A percentile compares a stretch with the other conserved stretches of the same genome.
These are phyloP conservation scores for Mycena epipterygia DNA, from an alignment of 768 basidiomycete genomes.

Conservation along the genomic window DNA sequence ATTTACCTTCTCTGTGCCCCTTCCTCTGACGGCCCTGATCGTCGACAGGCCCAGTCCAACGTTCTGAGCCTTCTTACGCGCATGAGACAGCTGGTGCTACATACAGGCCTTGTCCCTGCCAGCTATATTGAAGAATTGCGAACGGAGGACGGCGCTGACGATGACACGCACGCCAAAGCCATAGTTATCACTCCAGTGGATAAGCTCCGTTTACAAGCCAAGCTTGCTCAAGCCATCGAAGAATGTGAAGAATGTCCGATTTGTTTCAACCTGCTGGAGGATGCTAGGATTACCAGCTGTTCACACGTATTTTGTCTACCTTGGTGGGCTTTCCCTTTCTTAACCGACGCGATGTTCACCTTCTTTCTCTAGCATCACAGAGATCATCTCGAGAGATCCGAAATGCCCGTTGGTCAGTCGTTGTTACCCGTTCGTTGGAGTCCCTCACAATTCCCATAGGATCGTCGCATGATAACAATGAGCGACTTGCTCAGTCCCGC, in stretches of 20 bases:
- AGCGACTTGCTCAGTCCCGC: conserved; percentile 73
- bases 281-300: conserved; percentile 82
- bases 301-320: conserved; percentile 78
- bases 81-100: conserved; percentile 84
- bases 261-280: conserved; percentile 71
- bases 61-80: conserved; percentile 89
- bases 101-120: conserved; percentile 80
- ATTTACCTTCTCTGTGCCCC: background rate
- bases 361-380: conserved; percentile 65
- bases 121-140: conserved; percentile 78
- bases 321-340: conserved; percentile 61
- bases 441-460: conserved; percentile 57
- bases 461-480: conserved; percentile 72
- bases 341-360: background rate
- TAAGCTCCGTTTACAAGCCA: conserved; percentile 66
- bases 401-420: conserved; percentile 83
- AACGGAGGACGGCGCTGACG: conserved; percentile 51
- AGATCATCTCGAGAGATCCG: conserved; percentile 77
- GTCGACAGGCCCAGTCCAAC: conserved; percentile 70
- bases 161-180: conserved; percentile 39
- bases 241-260: conserved; percentile 89
- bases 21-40: conserved; percentile 12
- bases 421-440: background rate
- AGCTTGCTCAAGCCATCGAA: conserved; percentile 77
- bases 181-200: conserved; percentile 66